Base-by-base conservation (phyloP, 768 basidiomycete genomes). In the Lactarius tabidus region DNA sequence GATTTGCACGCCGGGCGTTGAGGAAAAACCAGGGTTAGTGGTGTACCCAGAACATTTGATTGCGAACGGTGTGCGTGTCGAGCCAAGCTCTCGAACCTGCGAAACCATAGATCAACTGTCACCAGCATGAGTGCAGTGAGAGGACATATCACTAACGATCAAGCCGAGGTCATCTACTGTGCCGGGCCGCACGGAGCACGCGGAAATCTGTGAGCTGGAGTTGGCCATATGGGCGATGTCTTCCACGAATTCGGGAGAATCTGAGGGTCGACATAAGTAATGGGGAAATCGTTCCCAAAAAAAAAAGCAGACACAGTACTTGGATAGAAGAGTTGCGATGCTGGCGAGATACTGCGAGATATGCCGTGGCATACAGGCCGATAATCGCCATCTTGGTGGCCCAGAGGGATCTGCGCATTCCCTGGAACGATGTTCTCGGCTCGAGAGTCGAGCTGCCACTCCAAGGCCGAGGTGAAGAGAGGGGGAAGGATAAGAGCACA, bases 151-250 rank as follows among this genome's bases (percentile, higher is more conserved):
- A 51, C 61, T 57, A 2, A 51, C 62, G 35, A 63, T 57, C 9
- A 45, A 3, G 28, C 43, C 43, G 12, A 57, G 14, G 20, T 57
- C 62, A 12, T 63, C 20, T 14, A 55, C 23, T 36, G 35, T 57
- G 1, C 62, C 56, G 15, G 62, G 55, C 55, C 17, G 43, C 55
- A 57, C 62, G 0, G 62, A 48, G 55, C 62, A 63, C 23, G 55
- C 18, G 5, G 62, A 57, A 28, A 36, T 33, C 20, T 62, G 23
- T 41, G 54, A 6, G 41, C 43, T 57, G 6, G 62, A 57, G 29
- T 62, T 57, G 23, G 20, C 33, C 55, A 54, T 57, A 55, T 62
- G 62, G 14, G 41, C 23, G 5, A 63, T 63, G 18, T 63, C 62
- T 1, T 0, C 1, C 17, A 5, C 23, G 28, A 57, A 57, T 28